Base-by-base conservation (phyloP, 345 rosid genomes). In the Corymbia maculata region DNA sequence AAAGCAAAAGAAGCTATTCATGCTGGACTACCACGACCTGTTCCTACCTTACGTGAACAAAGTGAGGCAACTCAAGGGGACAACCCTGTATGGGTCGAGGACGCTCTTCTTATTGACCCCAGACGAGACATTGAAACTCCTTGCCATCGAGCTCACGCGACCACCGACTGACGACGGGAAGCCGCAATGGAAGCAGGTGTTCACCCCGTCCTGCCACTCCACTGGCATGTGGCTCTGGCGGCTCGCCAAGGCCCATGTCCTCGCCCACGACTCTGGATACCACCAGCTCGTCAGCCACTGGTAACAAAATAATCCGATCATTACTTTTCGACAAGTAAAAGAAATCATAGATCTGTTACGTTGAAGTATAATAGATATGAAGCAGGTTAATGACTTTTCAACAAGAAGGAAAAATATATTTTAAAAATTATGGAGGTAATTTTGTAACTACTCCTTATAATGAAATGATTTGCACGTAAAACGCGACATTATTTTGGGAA, bases 241-340 rank as follows among this genome's bases (percentile, higher is more conserved):
- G 87, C 86, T 95, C 9, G 97, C 99, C 75, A 97, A 97, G 90
- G 92, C 93, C 57, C 99, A 95, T 87, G 95, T 86, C 22, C 90
- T 93, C 30, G 89, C 97, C 45, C 97, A 95, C 86, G 97, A 97
- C 11, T 90, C 96, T 16, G 93, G 94, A 51, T 90, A 93, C 79
- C 97, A 96, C 89, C 95, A 96, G 57, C 98, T 96, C 87, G 87
- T 95, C 52, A 93, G 94, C 61, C 98, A 97, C 85, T 97, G 98
- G 97, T 96, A 94, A 64, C 36, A 64, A n/a, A 64, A 51, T 51
- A 85, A 26, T 55, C 26, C 6, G 26, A 82, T 45, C 30, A 21
- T 82, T 82, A 11, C 86, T 6, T 13, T 44, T 85, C 36, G 86
- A 22, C 55, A 19, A 85, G 32, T 7, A 64, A 64, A 64, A 64